Evolutionary conservation across 2,329 filamentous ascomycete species (phyloP), one percentile per base, ranked within the genome.

Genomic region (Aspergillus awamori): DNA sequence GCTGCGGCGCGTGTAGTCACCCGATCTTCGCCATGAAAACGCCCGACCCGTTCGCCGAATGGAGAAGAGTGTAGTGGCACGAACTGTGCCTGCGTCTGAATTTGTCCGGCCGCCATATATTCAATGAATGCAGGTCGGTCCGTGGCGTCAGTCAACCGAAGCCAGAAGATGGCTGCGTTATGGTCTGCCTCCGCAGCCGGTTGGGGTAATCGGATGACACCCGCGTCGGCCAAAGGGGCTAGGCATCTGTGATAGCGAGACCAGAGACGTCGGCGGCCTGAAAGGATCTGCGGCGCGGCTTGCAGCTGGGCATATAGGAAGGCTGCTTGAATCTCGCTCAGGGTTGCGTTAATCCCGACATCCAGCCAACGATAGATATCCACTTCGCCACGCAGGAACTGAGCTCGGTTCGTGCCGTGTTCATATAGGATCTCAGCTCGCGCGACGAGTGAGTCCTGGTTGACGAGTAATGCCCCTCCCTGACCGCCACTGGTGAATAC

Each of bases 401-500:
- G 24, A 3, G 22, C 36, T 6, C 59, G 58, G 24, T 62, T 62
- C 22, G 62, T 64, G 7, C 65, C 63, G 17, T 63, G 52, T 10
- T 64, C 57, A 10, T 61, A 60, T 2, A 67, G 15, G 4, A 43
- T 59, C 17, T 61, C 59, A 0, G 62, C 57, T 8, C 62, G 58
- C 20, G 62, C 51, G 0, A 55, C 15, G 2, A 67, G 39, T 2
- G 10, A 59, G 4, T 45, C 38, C 4, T 62, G 60, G 13, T 67
- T 67, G 15, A 67, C 10, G 10, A 65, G 53, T 8, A 65, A 24
- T 1, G 65, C 63, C 8, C 63, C 63, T 3, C 65, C 63, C 30
- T 62, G 61, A 0, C 65, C 65, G 2, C 58, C 62, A 2, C 61
- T 58, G 2, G 64, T 67, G 28, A 66, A 53, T 45, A 63, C 61